Percentiles rank a stretch among this genome's conserved stretches.
These are phyloP conservation scores for Angomonas ambiguus DNA, from an alignment of 208 protist species.

Conservation along the genomic window DNA sequence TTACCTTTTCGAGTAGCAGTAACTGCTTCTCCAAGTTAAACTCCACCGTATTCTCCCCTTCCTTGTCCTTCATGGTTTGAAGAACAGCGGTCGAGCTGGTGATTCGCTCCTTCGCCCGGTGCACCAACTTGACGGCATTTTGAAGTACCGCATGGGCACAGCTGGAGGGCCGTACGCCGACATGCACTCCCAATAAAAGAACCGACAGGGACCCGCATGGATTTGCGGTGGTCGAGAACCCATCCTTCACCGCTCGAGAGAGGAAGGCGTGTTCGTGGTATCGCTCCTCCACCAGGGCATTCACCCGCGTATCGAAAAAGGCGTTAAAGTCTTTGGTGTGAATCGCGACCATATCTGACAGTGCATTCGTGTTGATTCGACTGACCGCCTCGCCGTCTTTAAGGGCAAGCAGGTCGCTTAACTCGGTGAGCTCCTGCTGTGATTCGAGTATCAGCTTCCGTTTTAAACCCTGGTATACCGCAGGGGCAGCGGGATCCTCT, in stretches of 20 bases:
- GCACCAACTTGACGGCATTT: conserved; percentile 50
- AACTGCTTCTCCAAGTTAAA: conserved; percentile 32
- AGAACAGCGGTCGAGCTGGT: conserved; percentile 44
- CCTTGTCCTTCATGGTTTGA: conserved; percentile 11
- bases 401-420: conserved; percentile 42
- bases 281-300: conserved; percentile 64
- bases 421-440: conserved; percentile 51
- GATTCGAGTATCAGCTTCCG: conserved; percentile 64
- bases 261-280: conserved; percentile 64
- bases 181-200: conserved; percentile 66
- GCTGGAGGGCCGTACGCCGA: conserved; percentile 69
- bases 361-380: conserved; percentile 60
- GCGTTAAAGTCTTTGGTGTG: conserved; percentile 84
- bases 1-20: conserved; percentile 63
- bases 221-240: conserved; percentile 31
- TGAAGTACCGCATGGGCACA: conserved; percentile 71
- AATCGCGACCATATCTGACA: conserved; percentile 66
- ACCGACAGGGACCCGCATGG: conserved; percentile 54
- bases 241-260: conserved; percentile 46
- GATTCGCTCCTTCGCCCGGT: conserved; percentile 55
- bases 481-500: conserved; percentile 17
- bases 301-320: conserved; percentile 58
- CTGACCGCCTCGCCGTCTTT: conserved; percentile 40
- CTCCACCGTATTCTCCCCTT: conserved; percentile 10
- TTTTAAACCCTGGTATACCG: conserved; percentile 67